Conservation (phyloP, 108 stramenopile genomes). For the Pseudonitzschia delicatissima region DNA sequence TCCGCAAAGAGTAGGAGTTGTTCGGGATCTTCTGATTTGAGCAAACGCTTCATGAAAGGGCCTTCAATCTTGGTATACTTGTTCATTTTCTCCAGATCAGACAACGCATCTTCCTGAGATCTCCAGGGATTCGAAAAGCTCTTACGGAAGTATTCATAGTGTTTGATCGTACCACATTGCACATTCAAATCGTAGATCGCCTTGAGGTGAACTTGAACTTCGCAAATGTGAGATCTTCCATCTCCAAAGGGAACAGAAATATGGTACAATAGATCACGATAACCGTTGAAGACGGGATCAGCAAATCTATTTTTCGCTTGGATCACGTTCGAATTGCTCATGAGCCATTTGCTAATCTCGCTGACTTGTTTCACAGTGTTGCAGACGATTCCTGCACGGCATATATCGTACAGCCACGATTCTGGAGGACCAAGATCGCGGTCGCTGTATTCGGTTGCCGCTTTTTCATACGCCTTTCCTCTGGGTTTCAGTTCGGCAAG, state of each 20-base stretch:
- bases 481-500: slow-evolving; percentile 25
- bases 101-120: slow-evolving; percentile 28
- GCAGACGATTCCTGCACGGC: slow-evolving; percentile 25
- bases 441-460: slow-evolving; percentile 22
- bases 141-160: slow-evolving; percentile 38
- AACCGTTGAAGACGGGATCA: slow-evolving; percentile 34
- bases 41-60: slow-evolving; percentile 26
- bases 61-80: slow-evolving; percentile 29
- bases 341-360: slow-evolving; percentile 37
- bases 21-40: slow-evolving; percentile 32
- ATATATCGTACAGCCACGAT: slow-evolving; percentile 41
- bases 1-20: slow-evolving; percentile 31
- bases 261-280: slow-evolving; percentile 39
- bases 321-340: slow-evolving; percentile 20
- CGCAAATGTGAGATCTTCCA: slow-evolving; percentile 27
- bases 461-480: slow-evolving; percentile 30
- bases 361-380: slow-evolving; percentile 34
- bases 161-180: slow-evolving; percentile 35
- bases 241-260: slow-evolving; percentile 26
- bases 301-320: slow-evolving; percentile 33
- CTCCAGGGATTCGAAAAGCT: slow-evolving; percentile 25
- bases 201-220: slow-evolving; percentile 36
- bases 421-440: slow-evolving; percentile 30
- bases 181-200: slow-evolving; percentile 33
- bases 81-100: slow-evolving; percentile 33